Percentiles rank a stretch among this genome's conserved stretches.
Conservation (phyloP, 306 rosid species). For the Quillaja saponaria region DNA sequence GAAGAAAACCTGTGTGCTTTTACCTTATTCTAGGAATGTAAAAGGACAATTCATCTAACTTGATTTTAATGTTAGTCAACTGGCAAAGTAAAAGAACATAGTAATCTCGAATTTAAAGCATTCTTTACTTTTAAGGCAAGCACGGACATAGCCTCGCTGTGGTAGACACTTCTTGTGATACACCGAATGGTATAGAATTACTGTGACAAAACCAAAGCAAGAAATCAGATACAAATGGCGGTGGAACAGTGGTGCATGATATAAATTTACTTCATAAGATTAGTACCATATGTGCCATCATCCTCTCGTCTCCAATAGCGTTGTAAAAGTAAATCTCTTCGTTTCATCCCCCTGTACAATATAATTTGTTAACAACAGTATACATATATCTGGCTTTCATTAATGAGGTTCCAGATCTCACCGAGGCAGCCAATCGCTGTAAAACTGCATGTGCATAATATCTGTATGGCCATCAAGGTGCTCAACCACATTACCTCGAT, state of each 20-base stretch:
- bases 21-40: not conserved
- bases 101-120: slow-evolving; percentile 40
- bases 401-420: slow-evolving; percentile 37
- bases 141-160: slow-evolving; percentile 75
- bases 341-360: slow-evolving; percentile 73
- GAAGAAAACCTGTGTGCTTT: not conserved
- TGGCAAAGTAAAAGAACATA: not conserved
- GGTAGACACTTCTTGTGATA: slow-evolving; percentile 66
- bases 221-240: slow-evolving; percentile 23
- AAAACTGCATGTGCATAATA: slow-evolving; percentile 60
- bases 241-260: slow-evolving; percentile 18
- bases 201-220: slow-evolving; percentile 50
- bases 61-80: slow-evolving; percentile 9
- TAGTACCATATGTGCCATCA: slow-evolving; percentile 88
- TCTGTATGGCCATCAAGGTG: slow-evolving; percentile 92
- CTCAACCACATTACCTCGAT: slow-evolving; percentile 69
- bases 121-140: slow-evolving; percentile 92
- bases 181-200: slow-evolving; percentile 75
- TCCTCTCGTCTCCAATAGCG: slow-evolving; percentile 98
- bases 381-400: not conserved
- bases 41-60: not conserved
- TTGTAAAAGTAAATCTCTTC: slow-evolving; percentile 68
- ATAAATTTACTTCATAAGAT: slow-evolving; percentile 12
- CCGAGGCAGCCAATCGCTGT: slow-evolving; percentile 90
- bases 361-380: slow-evolving; percentile 34